Conservation (phyloP, 139 green algal species). For the Deuterostichococcus epilithicus region DNA sequence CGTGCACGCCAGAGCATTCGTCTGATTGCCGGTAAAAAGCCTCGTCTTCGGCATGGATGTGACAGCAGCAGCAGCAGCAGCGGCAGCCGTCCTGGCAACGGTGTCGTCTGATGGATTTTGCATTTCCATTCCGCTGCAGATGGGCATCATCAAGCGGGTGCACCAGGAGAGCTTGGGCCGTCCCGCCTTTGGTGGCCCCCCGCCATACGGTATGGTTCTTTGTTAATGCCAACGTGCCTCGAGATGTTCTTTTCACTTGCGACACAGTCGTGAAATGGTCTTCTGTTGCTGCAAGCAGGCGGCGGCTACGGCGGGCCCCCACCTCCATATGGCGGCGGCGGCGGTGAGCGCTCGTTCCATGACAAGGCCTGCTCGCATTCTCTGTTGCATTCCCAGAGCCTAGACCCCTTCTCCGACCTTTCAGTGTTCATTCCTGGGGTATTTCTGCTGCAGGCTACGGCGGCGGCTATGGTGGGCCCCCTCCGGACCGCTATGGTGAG, state of each 20-base stretch:
- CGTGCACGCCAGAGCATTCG: background rate
- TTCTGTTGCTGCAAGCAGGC: slow-evolving; percentile 18
- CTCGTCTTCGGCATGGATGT: background rate
- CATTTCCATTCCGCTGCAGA: slow-evolving; percentile 14
- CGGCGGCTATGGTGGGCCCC: slow-evolving; percentile 1
- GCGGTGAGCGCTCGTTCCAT: slow-evolving; percentile 3
- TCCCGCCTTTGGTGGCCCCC: background rate
- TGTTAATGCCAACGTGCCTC: background rate
- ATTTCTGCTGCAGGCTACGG: background rate
- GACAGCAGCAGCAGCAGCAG: background rate
- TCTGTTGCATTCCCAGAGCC: background rate
- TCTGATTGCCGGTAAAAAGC: background rate
- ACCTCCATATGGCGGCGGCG: background rate
- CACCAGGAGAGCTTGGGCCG: slow-evolving; percentile 17
- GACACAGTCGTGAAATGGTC: background rate
- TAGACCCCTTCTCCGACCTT: too few relatives aligned
- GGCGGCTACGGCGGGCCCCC: slow-evolving; percentile 18
- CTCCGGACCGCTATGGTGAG: slow-evolving; percentile 13
- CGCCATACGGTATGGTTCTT: background rate
- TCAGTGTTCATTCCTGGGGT: too few relatives aligned
- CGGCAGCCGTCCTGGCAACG: too few relatives aligned
- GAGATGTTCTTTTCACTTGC: background rate
- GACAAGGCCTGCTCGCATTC: background rate
- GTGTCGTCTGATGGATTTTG: background rate
- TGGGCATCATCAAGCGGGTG: slow-evolving; percentile 58